These are phyloP conservation scores for Plectranthus barbatus DNA, from an alignment of 257 asterid species.

Conservation along the genomic window DNA sequence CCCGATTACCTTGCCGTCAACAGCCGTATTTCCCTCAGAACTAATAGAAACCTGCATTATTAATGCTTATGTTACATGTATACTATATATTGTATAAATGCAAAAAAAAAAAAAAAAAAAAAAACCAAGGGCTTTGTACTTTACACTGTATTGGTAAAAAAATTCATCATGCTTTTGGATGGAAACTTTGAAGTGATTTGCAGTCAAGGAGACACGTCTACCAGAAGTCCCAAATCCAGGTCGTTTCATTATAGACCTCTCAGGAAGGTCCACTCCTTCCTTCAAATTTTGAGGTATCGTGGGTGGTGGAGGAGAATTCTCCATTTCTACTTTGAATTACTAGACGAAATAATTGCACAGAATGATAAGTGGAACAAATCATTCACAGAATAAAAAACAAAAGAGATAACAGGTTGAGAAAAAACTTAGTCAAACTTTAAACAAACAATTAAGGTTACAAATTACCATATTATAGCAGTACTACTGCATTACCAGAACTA, in stretches of 20 bases:
- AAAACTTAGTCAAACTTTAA: not conserved
- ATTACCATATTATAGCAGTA: not conserved
- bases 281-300: slow-evolving; percentile 17
- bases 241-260: slow-evolving; percentile 42
- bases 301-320: slow-evolving; percentile 19
- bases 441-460: not conserved
- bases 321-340: slow-evolving; percentile 29
- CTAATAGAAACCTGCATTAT: slow-evolving; percentile 59
- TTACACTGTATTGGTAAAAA: slow-evolving; percentile 69
- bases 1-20: slow-evolving; percentile 49
- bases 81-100: not conserved
- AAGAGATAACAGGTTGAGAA: not conserved
- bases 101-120: slow-evolving; percentile 3
- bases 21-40: slow-evolving; percentile 36
- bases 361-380: slow-evolving; percentile 5
- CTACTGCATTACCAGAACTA: not conserved
- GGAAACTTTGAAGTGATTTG: slow-evolving; percentile 74
- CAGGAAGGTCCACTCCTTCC: slow-evolving; percentile 31
- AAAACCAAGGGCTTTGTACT: slow-evolving; percentile 8
- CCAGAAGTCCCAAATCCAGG: slow-evolving; percentile 73
- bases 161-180: slow-evolving; percentile 39
- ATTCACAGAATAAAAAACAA: not conserved
- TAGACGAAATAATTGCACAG: slow-evolving; percentile 15
- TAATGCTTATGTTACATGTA: slow-evolving; percentile 9
- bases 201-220: slow-evolving; percentile 40